These are phyloP conservation scores for Martiniozyma asiatica DNA, from an alignment of 1,139 yeast species.

Conservation along the genomic window DNA sequence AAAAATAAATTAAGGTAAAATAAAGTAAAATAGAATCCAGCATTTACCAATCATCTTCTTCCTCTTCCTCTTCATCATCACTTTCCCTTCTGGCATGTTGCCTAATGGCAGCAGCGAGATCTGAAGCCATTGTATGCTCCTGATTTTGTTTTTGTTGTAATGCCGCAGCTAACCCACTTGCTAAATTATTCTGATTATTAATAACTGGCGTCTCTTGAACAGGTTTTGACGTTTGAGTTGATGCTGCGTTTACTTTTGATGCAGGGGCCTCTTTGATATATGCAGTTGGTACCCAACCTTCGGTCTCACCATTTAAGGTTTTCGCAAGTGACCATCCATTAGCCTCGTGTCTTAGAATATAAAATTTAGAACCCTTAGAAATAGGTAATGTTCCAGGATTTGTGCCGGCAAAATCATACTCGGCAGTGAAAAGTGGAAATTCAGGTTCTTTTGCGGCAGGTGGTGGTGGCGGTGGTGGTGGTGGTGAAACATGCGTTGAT, in stretches of 20 bases:
- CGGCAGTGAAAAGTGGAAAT: conserved; percentile 72
- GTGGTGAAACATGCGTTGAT: conserved; percentile 13
- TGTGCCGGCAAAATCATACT: conserved; percentile 82
- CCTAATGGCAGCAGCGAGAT: conserved; percentile 81
- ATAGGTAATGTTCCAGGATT: conserved; percentile 75
- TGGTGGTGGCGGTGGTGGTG: conserved; percentile 64
- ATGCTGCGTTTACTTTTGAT: conserved; percentile 9
- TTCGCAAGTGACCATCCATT: conserved; percentile 94
- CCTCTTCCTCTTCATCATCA: conserved; percentile 65
- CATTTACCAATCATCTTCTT: conserved; percentile 37
- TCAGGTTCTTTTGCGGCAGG: conserved; percentile 47
- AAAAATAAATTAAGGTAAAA: no score
- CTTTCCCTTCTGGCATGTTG: conserved; percentile 73
- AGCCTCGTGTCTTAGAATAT: conserved; percentile 54
- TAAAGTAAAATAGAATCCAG: no score
- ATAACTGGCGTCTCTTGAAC: conserved; percentile 9
- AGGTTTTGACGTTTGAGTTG: conserved; percentile 7
- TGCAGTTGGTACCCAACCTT: conserved; percentile 97
- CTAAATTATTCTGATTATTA: conserved; percentile 26
- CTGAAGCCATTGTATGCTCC: conserved; percentile 62
- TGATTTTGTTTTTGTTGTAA: conserved; percentile 54
- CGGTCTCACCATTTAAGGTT: conserved; percentile 57
- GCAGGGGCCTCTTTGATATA: conserved; percentile 52
- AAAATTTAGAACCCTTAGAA: conserved; percentile 60
- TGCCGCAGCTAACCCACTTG: conserved; percentile 66